Percentiles rank a stretch among this genome's conserved stretches.
Conservation (phyloP, 257 asterid species). For the Nicotiana tomentosiformis region DNA sequence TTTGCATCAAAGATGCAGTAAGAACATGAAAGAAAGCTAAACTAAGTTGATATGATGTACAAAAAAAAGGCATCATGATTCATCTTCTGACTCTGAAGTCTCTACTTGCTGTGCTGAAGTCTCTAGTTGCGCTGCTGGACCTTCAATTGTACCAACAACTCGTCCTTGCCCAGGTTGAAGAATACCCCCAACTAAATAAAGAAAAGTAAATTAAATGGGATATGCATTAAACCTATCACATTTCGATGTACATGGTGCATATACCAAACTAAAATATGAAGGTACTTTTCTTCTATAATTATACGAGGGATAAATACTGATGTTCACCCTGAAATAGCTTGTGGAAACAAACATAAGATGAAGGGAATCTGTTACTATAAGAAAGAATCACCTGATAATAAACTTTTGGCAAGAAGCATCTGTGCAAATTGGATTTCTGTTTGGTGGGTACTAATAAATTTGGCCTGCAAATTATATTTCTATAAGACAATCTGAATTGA, state of each 20-base stretch:
- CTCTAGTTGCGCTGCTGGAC: conserved; percentile 26
- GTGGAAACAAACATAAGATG: neutral
- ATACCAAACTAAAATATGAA: neutral
- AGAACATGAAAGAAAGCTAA: neutral
- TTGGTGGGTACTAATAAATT: conserved; percentile 54
- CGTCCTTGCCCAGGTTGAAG: conserved; percentile 44
- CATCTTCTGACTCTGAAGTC: conserved; percentile 52
- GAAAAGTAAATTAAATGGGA: conserved; percentile 2
- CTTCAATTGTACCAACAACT: conserved; percentile 39
- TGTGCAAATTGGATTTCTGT: conserved; percentile 53
- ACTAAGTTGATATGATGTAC: neutral
- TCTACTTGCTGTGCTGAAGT: conserved; percentile 22
- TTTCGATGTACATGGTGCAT: neutral
- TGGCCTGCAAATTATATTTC: conserved; percentile 39
- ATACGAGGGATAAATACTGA: neutral
- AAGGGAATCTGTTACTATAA: neutral
- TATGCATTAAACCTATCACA: neutral
- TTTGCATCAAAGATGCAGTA: neutral
- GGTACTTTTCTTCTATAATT: neutral
- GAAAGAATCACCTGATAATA: conserved; percentile 37
- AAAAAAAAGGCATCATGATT: neutral
- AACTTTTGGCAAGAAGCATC: conserved; percentile 38
- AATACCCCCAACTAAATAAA: conserved; percentile 30
- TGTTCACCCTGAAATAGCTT: neutral
- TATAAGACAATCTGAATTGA: neutral